Evolutionary conservation across 495 filamentous ascomycete species (phyloP), one percentile per base, ranked within the genome.

Genomic region (Pyrenula massariospora): DNA sequence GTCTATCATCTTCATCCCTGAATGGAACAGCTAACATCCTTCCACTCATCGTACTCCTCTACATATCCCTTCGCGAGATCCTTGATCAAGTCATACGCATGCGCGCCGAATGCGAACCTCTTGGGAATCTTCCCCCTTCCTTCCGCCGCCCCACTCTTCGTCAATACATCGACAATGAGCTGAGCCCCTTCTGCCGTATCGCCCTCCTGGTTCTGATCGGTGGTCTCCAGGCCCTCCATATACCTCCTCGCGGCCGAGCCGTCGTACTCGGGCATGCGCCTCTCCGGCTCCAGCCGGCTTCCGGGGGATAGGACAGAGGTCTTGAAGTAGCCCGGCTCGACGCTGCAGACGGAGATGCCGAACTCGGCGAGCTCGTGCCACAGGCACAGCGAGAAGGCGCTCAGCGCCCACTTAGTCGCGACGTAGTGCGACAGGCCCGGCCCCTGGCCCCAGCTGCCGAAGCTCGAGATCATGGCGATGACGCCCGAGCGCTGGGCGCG

Each of bases 281-380:
- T 47, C 12, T 56, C 22, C 11, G 15, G 24, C 31, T 54, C 25
- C 0, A 24, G 31, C 12, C 10, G 22, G 19, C 56, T 50, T 1
- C 49, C 60, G 1, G 61, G 23, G 2, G 51, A 19, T 12, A 58
- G 54, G 24, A 63, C 52, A 5, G 36, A 19, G 22, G 61, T 63
- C 1, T 58, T 52, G 56, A 61, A 63, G 49, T 54, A 54, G 60
- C 77, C 77, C 15, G 76, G 74, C 64, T 80, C 76, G 48, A 81
- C 60, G 2, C 70, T 51, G 12, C 69, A 68, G 12, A 59, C 72
- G 12, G 69, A 62, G 55, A 81, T 72, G 1, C 73, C 72, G 47
- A 79, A 69, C 21, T 68, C 61, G 52, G 55, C 57, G 19, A 77
- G 58, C 58, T 80, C 78, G 2, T 61, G 50, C 24, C 65, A 56